Base-by-base conservation (phyloP, 2,329 filamentous ascomycete genomes). In the Fusarium proliferatum region DNA sequence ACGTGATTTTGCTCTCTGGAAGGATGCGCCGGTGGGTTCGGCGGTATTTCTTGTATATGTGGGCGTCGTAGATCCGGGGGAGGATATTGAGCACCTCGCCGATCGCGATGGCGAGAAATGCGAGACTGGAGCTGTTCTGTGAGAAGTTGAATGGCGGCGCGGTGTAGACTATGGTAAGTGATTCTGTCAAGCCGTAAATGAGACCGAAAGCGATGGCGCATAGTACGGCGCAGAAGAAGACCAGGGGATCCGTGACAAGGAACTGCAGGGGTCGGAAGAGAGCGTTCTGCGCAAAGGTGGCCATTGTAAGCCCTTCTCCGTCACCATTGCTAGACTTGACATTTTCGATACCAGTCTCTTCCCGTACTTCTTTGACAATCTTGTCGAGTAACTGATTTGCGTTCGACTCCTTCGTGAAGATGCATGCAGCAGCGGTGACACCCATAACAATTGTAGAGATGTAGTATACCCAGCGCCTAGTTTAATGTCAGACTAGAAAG, bases 401-500 rank as follows among this genome's bases (percentile, higher is more conserved):
- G 3, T 67, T 67, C 23, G 62, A 67, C 41, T 67, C 62, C n/a
- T 2, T 67, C 0, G 41, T 67, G 3, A 67, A 67, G 23, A 67
- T 36, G 34, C 64, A 67, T 19, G 16, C 64, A 42, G 38, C 15
- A 41, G 64, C 53, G 0, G 62, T 67, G 15, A 5, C 36, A 4
- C 46, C 63, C 34, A 52, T 67, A 2, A 61, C 46, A 2, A 67
- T 52, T 12, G 64, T 53, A 6, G 64, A 61, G 4, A 42, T 30
- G 23, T 67, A 67, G 53, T 67, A 67, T 5, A 67, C 64, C 64
- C 64, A 67, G 3, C 64, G 64, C 64, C 64, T 67, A 38, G 0
- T 21, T 12, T 5, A 12, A 5, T 15, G 7, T 67, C 28, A 67
- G 52, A 0, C 15, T 2, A 38, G 17, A 1, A 23, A 30, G 4